Percentiles rank a stretch among this genome's conserved stretches.
phyloP scores from a whole-genome alignment of 441 rosid species.

The Erodium texanum region DNA sequence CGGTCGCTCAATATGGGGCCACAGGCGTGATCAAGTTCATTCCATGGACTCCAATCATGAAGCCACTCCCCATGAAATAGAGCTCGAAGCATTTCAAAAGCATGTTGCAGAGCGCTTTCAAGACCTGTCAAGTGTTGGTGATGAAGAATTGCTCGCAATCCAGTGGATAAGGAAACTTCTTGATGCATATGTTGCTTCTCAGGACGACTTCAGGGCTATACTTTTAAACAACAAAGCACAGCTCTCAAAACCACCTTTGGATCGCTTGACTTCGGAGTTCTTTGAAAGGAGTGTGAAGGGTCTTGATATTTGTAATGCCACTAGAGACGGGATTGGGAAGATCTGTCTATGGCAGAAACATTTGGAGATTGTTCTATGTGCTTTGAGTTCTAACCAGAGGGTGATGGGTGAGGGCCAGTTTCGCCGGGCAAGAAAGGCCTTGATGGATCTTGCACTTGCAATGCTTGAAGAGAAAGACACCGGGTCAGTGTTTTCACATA shows the following conservation, averaged over 20 bases:
- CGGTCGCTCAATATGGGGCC: slow-evolving; percentile 27
- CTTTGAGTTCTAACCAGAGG: slow-evolving; percentile 23
- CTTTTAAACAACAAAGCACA: slow-evolving; percentile 25
- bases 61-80: slow-evolving; percentile 15
- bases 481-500: slow-evolving; percentile 22
- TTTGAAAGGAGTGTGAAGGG: slow-evolving; percentile 36
- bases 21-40: slow-evolving; percentile 26
- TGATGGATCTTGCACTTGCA: slow-evolving; percentile 32
- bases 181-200: slow-evolving; percentile 26
- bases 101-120: slow-evolving; percentile 25
- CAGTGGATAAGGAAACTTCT: slow-evolving; percentile 35
- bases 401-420: slow-evolving; percentile 30
- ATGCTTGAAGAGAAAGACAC: slow-evolving; percentile 40
- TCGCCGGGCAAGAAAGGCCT: slow-evolving; percentile 36
- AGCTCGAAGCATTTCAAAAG: slow-evolving; percentile 32
- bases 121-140: slow-evolving; percentile 21
- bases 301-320: slow-evolving; percentile 36
- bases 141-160: slow-evolving; percentile 29
- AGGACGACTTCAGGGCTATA: slow-evolving; percentile 31
- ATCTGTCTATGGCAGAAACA: slow-evolving; percentile 34
- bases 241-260: slow-evolving; percentile 22
- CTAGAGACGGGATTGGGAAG: slow-evolving; percentile 37
- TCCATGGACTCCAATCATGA: slow-evolving; percentile 21
- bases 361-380: slow-evolving; percentile 36
- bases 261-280: slow-evolving; percentile 28